phyloP scores from a whole-genome alignment of 352 stramenopile genomes.

The Aphanomyces cochlioides region DNA sequence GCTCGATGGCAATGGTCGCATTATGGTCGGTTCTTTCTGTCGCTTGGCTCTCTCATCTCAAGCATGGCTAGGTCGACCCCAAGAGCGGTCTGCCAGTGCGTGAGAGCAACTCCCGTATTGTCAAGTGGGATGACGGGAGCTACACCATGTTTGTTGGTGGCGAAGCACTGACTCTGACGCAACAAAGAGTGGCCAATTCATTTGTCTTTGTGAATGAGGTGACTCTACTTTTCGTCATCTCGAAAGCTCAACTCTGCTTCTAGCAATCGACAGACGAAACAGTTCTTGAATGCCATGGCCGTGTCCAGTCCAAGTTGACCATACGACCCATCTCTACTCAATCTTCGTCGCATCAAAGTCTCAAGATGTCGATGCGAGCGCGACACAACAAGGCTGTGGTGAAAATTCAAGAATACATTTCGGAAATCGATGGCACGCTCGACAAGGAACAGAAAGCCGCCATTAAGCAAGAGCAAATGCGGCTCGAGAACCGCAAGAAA shows the following conservation, averaged over 20 bases:
- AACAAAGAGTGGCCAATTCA: slow-evolving; percentile 82
- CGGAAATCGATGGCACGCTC: slow-evolving; percentile 73
- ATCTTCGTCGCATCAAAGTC: slow-evolving; percentile 81
- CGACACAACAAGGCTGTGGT: slow-evolving; percentile 87
- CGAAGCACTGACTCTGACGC: slow-evolving; percentile 73
- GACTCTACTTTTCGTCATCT: slow-evolving; percentile 7
- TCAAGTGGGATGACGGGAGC: slow-evolving; percentile 84
- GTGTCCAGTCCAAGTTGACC: slow-evolving; percentile 79
- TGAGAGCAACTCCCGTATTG: slow-evolving; percentile 77
- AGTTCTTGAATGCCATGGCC: slow-evolving; percentile 77
- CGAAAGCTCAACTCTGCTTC: not conserved
- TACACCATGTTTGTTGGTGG: slow-evolving; percentile 84
- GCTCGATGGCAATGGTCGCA: slow-evolving; percentile 5
- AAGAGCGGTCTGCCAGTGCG: slow-evolving; percentile 53
- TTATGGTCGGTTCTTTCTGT: not conserved
- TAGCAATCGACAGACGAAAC: slow-evolving; percentile 60
- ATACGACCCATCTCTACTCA: slow-evolving; percentile 81
- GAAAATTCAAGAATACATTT: slow-evolving; percentile 84
- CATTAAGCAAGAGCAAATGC: slow-evolving; percentile 79
- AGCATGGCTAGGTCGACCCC: slow-evolving; percentile 53
- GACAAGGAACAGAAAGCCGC: slow-evolving; percentile 82
- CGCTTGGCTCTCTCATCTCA: not conserved
- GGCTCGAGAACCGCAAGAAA: slow-evolving; percentile 83
- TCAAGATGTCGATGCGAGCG: slow-evolving; percentile 86
- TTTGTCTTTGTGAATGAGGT: slow-evolving; percentile 80